Conservation (phyloP, 768 basidiomycete species). For the Favolaschia claudopus region DNA sequence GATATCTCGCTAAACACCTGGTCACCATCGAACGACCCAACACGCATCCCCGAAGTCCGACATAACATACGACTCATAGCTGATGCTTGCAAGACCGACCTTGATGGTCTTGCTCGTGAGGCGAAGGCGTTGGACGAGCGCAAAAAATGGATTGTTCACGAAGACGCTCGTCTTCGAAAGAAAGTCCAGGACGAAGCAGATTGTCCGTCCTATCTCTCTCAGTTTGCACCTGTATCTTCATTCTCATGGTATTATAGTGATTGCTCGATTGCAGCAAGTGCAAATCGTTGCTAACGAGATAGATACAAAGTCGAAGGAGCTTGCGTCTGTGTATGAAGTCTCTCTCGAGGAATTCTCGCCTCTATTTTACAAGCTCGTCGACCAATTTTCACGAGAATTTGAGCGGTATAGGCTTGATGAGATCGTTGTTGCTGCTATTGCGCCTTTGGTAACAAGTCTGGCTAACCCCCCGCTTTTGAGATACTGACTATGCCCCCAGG, state of each 20-base stretch:
- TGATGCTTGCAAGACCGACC: conserved; percentile 83
- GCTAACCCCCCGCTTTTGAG: neutral
- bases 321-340: conserved; percentile 70
- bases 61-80: conserved; percentile 92
- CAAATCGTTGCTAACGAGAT: conserved; percentile 80
- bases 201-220: conserved; percentile 54
- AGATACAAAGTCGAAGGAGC: conserved; percentile 66
- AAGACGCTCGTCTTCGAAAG: conserved; percentile 74
- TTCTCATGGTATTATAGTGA: conserved; percentile 55
- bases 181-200: conserved; percentile 81
- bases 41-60: conserved; percentile 93
- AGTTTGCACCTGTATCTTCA: too few relatives aligned
- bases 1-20: conserved; percentile 79
- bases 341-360: conserved; percentile 79
- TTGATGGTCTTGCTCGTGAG: conserved; percentile 90
- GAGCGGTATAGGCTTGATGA: conserved; percentile 85
- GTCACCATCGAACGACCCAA: conserved; percentile 88
- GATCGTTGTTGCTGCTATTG: conserved; percentile 90
- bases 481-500: conserved; percentile 36
- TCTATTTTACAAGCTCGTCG: conserved; percentile 75
- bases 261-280: conserved; percentile 78
- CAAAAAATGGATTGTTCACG: conserved; percentile 72
- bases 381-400: conserved; percentile 77
- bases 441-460: conserved; percentile 65
- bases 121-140: conserved; percentile 84